Base-by-base conservation (phyloP, 129 eudicot genomes). In the Artemisia annua region DNA sequence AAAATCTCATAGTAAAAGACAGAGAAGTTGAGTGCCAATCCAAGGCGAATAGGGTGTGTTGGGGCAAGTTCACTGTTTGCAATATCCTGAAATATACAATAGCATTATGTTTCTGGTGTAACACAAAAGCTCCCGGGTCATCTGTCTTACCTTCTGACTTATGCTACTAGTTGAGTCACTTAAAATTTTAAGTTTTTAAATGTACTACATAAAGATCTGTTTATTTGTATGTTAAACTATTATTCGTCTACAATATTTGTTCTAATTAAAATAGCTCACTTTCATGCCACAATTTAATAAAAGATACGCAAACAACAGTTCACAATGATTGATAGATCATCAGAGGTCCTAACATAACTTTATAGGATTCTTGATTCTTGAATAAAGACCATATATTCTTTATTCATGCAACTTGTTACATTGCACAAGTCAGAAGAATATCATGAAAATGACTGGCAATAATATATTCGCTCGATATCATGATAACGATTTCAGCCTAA, bases 1-100 rank as follows among this genome's bases (percentile, higher is more conserved):
- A 85, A 78, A 66, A 85, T 85, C 76, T 85, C 89, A 75, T 85
- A 85, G 86, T 85, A 85, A 74, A 85, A 85, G 44, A 85, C 89
- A 32, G 89, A 85, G 71, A 85, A 85, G 76, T 85, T 85, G 44
- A 85, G 72, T 53, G 89, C 89, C 59, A 85, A 17, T 65, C 89
- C 89, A 48, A 85, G 86, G 30, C 89, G 85, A 58, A 85, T 85
- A 1, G 89, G 89, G 72, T 85, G 89, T 15, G 89, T 85, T 17
- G 89, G 86, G 9, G 88, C 82, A 66, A 84, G 85, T 46, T 84
- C 88, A 28, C 78, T 72, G 77, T 80, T 76, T 19, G 88, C 88
- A 15, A 84, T 84, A 56, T 84, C 88, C 88, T 84, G 82, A 63
- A 76, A 35, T 39, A 39, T 39, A 39, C 11, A 39, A 39, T 39